Percentiles rank a stretch among this genome's conserved stretches.
phyloP scores from a whole-genome alignment of 768 basidiomycete genomes.

The Xerocomellus dryophilus region DNA sequence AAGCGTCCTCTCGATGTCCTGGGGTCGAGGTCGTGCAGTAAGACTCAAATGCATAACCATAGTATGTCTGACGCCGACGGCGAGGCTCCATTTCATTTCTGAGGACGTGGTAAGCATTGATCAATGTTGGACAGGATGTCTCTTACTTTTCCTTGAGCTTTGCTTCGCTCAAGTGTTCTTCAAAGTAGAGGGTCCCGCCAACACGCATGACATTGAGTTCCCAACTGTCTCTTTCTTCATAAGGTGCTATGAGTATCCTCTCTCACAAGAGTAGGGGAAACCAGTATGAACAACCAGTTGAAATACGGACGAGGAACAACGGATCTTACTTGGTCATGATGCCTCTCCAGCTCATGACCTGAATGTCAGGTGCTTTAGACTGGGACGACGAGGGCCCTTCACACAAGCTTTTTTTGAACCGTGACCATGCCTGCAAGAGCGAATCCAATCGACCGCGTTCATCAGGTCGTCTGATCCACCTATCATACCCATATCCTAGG shows the following conservation, averaged over 20 bases:
- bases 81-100: conserved; percentile 68
- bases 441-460: conserved; percentile 65
- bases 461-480: conserved; percentile 67
- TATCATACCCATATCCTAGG: conserved; percentile 67
- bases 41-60: conserved; percentile 87
- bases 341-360: conserved; percentile 73
- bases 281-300: conserved; percentile 11
- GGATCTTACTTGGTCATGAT: conserved; percentile 74
- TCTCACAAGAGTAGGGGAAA: conserved; percentile 33
- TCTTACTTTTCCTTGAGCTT: conserved; percentile 64
- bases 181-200: conserved; percentile 67
- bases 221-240: conserved; percentile 78
- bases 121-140: not conserved
- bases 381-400: conserved; percentile 28
- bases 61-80: conserved; percentile 67
- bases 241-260: conserved; percentile 79
- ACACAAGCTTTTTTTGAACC: conserved; percentile 37
- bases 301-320: not conserved
- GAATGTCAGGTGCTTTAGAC: conserved; percentile 40
- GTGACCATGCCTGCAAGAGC: conserved; percentile 57
- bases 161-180: conserved; percentile 64
- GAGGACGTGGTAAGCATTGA: not conserved
- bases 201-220: conserved; percentile 81
- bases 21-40: conserved; percentile 61
- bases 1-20: conserved; percentile 15